phyloP scores from a whole-genome alignment of 305 asterid genomes.

The Andrographis paniculata region DNA sequence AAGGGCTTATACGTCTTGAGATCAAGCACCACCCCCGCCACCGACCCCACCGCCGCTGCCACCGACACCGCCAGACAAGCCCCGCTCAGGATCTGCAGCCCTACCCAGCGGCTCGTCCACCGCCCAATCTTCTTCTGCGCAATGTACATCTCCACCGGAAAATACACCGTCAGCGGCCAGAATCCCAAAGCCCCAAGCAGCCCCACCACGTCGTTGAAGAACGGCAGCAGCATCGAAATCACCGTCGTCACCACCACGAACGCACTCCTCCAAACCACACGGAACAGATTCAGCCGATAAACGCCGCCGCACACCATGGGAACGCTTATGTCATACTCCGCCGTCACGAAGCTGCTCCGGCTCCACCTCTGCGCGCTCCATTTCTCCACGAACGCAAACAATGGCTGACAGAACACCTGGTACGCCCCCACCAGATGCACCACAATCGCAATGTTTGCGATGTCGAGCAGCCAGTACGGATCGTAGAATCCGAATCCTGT shows the following conservation, averaged over 20 bases:
- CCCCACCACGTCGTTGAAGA: constrained; percentile 7
- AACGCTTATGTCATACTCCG: neutral
- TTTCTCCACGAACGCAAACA: constrained; percentile 74
- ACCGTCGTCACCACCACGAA: neutral
- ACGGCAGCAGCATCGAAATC: constrained; percentile 5
- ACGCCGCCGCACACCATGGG: neutral
- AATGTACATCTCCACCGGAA: constrained; percentile 4
- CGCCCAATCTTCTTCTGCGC: constrained; percentile 4
- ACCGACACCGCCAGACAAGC: constrained; percentile 1
- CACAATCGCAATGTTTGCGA: constrained; percentile 72
- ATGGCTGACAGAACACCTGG: constrained; percentile 52
- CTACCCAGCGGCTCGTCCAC: neutral
- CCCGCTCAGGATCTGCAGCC: neutral
- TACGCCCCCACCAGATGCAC: constrained; percentile 80
- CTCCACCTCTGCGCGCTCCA: neutral
- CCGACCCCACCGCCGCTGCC: constrained; percentile 1
- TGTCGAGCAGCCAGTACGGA: constrained; percentile 84
- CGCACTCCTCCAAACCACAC: neutral
- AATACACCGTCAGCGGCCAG: constrained; percentile 9
- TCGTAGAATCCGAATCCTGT: constrained; percentile 84
- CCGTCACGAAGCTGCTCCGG: neutral
- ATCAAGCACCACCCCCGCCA: constrained; percentile 3
- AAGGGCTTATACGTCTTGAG: constrained; percentile 5
- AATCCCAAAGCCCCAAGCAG: constrained; percentile 1
- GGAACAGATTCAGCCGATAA: neutral